These are phyloP conservation scores for Chlorencoelia australis DNA, from an alignment of 2,329 filamentous ascomycete genomes.

Conservation along the genomic window DNA sequence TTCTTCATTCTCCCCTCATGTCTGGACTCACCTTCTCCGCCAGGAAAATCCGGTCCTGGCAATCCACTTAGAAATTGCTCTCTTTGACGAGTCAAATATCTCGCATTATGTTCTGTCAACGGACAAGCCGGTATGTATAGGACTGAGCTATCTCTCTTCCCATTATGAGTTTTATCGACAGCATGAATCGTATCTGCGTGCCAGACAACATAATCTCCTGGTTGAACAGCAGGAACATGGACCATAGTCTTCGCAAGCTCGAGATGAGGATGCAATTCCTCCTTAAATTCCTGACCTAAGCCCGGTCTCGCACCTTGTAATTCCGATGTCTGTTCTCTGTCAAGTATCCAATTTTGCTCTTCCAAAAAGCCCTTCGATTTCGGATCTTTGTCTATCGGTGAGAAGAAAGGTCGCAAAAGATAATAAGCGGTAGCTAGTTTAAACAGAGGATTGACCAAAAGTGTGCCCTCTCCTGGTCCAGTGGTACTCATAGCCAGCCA, in stretches of 20 bases:
- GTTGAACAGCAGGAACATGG: conserved; percentile 49
- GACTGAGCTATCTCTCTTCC: conserved; percentile 66
- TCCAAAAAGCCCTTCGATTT: conserved; percentile 37
- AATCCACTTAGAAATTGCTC: conserved; percentile 58
- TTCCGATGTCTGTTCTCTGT: conserved; percentile 35
- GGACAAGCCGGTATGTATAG: conserved; percentile 85
- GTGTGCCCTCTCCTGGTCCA: conserved; percentile 64
- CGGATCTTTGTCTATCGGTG: conserved; percentile 25
- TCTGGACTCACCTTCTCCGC: conserved; percentile 55
- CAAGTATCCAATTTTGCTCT: conserved; percentile 51
- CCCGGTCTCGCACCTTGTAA: conserved; percentile 60
- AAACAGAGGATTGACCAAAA: conserved; percentile 73
- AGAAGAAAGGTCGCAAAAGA: conserved; percentile 76
- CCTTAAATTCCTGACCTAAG: conserved; percentile 51
- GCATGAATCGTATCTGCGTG: conserved; percentile 49
- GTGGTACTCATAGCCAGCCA: conserved; percentile 76
- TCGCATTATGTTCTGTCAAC: conserved; percentile 62
- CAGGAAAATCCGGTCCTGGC: conserved; percentile 61
- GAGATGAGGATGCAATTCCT: conserved; percentile 53
- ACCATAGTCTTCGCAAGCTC: conserved; percentile 53
- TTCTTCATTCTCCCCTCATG: conserved; percentile 37
- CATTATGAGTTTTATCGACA: conserved; percentile 69
- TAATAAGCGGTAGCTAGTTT: conserved; percentile 68
- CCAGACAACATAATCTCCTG: conserved; percentile 62
- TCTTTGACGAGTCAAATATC: conserved; percentile 62